Base-by-base conservation (phyloP, 2,329 filamentous ascomycete genomes). In the Aspergillus pseudonomiae region DNA sequence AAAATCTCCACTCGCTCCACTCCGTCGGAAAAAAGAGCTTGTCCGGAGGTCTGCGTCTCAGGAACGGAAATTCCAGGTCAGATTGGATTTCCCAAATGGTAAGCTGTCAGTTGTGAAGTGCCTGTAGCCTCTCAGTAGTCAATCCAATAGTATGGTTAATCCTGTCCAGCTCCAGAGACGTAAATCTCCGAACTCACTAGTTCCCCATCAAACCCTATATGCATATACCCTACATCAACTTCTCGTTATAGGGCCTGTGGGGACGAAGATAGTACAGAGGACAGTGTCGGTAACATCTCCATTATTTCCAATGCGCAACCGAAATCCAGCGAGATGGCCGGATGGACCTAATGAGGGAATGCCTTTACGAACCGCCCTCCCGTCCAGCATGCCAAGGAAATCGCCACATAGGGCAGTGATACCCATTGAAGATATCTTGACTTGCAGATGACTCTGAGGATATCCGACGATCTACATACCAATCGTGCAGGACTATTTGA, bases 1-100 rank as follows among this genome's bases (percentile, higher is more conserved):
- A 60, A 61, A 62, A 65, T 65, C 68, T 70, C 73, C 72, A 73
- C 74, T 70, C 57, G 61, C 70, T 73, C 70, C 73, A 74, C 72
- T 65, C 26, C 60, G 64, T 74, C 74, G 73, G 73, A 71, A 74
- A 73, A 75, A 72, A 68, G 67, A 73, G 67, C 67, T 73, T 69
- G 63, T 71, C 65, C 65, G 65, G 63, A 63, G 68, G 68, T 61
- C 62, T 39, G 32, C 26, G 52, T 46, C 43, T 57, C 62, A 64
- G 60, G 59, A 66, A 64, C 61, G 52, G 59, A 59, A 53, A 43
- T 60, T 30, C 50, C 43, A 32, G 45, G 34, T 34, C 52, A 57
- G 52, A 43, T 26, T 30, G 21, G 6, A 54, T 43, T 52, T 6
- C 10, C 54, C 41, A 26, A 24, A 54, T 3, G 53, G 52, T 39